phyloP scores from a whole-genome alignment of 2,329 filamentous ascomycete genomes.

The Trichophyton benhamiae region DNA sequence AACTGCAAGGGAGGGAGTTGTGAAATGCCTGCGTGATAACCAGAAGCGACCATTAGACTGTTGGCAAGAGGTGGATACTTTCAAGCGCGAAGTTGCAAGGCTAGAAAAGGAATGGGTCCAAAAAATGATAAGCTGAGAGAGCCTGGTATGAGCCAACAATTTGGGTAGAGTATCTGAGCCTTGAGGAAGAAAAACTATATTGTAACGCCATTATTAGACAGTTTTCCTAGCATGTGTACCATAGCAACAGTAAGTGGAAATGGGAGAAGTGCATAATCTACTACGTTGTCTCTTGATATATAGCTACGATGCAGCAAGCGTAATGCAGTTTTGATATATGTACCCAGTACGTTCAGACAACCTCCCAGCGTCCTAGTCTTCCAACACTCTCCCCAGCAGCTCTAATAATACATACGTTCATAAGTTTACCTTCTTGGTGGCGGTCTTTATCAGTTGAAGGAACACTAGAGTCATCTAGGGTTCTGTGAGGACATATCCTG shows the following conservation, averaged over 20 bases:
- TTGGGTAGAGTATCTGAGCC: neutral
- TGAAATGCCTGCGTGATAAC: constrained; percentile 69
- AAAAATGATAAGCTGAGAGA: constrained; percentile 45
- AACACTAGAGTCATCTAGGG: neutral
- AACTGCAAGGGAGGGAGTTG: constrained; percentile 60
- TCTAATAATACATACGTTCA: constrained; percentile 58
- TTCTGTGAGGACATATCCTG: constrained; percentile 36
- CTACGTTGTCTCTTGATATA: neutral
- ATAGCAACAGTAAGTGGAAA: neutral
- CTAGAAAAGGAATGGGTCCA: constrained; percentile 82
- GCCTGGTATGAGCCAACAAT: neutral
- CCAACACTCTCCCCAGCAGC: constrained; percentile 68
- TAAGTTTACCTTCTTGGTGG: constrained; percentile 12
- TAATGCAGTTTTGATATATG: neutral
- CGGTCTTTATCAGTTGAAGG: neutral
- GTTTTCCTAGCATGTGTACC: neutral
- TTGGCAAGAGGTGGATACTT: constrained; percentile 82
- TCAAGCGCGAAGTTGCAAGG: constrained; percentile 77
- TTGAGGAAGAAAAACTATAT: neutral
- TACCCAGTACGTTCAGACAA: constrained; percentile 33
- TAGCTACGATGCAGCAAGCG: neutral
- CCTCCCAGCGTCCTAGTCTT: constrained; percentile 67
- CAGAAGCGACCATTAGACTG: constrained; percentile 85
- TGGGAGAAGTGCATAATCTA: neutral
- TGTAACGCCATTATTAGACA: neutral